Base-by-base conservation (phyloP, 1,139 yeast genomes). In the Suhomyces maxii region DNA sequence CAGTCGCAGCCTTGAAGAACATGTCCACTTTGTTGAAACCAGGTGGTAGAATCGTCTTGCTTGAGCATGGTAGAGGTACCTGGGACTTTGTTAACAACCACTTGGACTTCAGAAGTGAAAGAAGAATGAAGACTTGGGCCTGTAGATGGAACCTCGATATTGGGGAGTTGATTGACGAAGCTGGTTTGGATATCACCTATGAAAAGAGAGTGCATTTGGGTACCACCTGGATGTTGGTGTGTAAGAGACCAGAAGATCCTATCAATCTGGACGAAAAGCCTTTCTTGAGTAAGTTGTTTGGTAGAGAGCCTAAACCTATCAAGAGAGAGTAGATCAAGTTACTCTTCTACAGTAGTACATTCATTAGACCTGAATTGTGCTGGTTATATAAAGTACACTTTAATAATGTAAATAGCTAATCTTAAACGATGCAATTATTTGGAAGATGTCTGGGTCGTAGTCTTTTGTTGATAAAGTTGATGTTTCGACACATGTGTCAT, bases 131-230 rank as follows among this genome's bases (percentile, higher is more conserved):
- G 53, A 84, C 86, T 10, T 93, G 98, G 98, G 98, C 97, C 3
- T 93, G 99, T 67, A 75, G 98, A 60, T 93, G 98, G 97, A 93
- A 93, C 60, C 73, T 93, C 53, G 98, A 93, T 61, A 89, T 93
- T 55, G 95, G 90, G 32, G 93, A 85, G 56, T 76, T 93, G 44
- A 76, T 93, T 30, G 91, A 87, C 59, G 83, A 82, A 51, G 85
- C 96, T 11, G 97, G 96, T 0, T 74, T 93, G 50, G 95, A 88
- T 55, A 78, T 93, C 36, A 88, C 91, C 1, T 83, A 82, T 54
- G 90, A 88, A 56, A 82, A 82, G 54, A 74, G 96, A 55, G 84
- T 83, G 26, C 97, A 93, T 69, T 77, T 93, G 52, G 98, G 99
- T n/a, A 87, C 98, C 2, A 89, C 97, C 5, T 87, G 95, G 95